These are phyloP conservation scores for Pouteria glomerata DNA, from an alignment of 148 eudicot species.

Conservation along the genomic window DNA sequence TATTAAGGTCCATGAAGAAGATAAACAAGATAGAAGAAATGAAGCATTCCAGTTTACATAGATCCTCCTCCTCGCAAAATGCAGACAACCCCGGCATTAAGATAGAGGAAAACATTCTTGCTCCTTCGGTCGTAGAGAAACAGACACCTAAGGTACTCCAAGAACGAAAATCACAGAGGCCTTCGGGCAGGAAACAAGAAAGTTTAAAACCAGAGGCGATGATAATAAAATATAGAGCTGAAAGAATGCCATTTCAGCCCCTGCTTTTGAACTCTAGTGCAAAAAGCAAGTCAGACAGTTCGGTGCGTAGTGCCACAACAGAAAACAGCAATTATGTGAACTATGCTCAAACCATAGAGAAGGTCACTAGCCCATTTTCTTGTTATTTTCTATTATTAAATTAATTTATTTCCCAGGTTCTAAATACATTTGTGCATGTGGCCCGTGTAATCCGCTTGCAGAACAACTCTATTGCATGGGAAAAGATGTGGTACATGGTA, in stretches of 20 bases:
- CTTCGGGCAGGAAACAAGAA: constrained; percentile 23
- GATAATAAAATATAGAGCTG: constrained; percentile 21
- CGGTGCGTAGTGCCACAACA: constrained; percentile 10
- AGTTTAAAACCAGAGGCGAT: constrained; percentile 11
- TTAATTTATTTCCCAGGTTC: background rate
- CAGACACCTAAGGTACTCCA: constrained; percentile 28
- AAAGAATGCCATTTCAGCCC: constrained; percentile 54
- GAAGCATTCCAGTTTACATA: constrained; percentile 16
- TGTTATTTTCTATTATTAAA: background rate
- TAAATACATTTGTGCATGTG: background rate
- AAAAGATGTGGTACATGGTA: constrained; percentile 61
- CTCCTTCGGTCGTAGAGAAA: constrained; percentile 40
- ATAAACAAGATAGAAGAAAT: constrained; percentile 29
- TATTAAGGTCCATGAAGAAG: constrained; percentile 42
- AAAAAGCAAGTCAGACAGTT: constrained; percentile 34
- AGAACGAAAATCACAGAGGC: constrained; percentile 27
- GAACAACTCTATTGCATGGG: constrained; percentile 26
- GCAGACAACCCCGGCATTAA: constrained; percentile 11
- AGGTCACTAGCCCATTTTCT: constrained; percentile 28
- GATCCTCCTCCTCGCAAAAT: constrained; percentile 33
- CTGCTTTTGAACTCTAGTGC: constrained; percentile 30
- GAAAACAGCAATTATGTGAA: constrained; percentile 18
- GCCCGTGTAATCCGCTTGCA: constrained; percentile 27
- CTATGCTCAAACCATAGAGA: constrained; percentile 17
- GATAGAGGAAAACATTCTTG: constrained; percentile 17